A percentile compares a stretch with the other conserved stretches of the same genome.
phyloP scores from a whole-genome alignment of 805 yeast species.

The Cyberlindnera bimundalis region DNA sequence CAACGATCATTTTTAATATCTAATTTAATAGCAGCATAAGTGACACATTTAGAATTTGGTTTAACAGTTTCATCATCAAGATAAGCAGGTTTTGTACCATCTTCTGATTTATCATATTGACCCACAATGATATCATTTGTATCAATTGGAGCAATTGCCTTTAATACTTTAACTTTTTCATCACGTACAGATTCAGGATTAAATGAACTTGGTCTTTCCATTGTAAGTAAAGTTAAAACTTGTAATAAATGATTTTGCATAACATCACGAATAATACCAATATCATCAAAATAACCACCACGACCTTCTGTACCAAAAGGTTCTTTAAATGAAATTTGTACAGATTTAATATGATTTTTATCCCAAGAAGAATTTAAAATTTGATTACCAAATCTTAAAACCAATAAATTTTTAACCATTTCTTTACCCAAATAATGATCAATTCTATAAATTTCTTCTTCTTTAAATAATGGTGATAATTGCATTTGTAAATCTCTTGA shows the following conservation, averaged over 20 bases:
- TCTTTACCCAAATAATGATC: conserved; percentile 98
- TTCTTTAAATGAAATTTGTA: conserved; percentile 93
- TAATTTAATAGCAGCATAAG: conserved; percentile 83
- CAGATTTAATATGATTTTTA: conserved; percentile 67
- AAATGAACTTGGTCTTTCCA: conserved; percentile 93
- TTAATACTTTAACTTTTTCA: conserved; percentile 90
- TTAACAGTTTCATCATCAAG: conserved; percentile 89
- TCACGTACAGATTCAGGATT: conserved; percentile 93
- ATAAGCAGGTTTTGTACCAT: conserved; percentile 88
- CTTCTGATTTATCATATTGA: conserved; percentile 80
- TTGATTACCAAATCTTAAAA: conserved; percentile 87
- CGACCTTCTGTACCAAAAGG: conserved; percentile 99
- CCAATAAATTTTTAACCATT: conserved; percentile 90
- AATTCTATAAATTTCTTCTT: conserved; percentile 90
- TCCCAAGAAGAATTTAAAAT: conserved; percentile 89
- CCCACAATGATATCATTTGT: conserved; percentile 71
- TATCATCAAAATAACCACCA: conserved; percentile 94
- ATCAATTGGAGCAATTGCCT: conserved; percentile 70
- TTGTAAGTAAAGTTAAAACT: conserved; percentile 84
- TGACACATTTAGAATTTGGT: conserved; percentile 78
- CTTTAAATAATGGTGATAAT: conserved; percentile 82
- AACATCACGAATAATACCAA: conserved; percentile 96
- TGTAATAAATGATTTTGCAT: conserved; percentile 97
- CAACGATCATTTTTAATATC: conserved; percentile 89
- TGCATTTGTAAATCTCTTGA: conserved; percentile 73